A percentile compares a stretch with the other conserved stretches of the same genome.
phyloP scores from a whole-genome alignment of 108 stramenopile genomes.

The Licmophora abbreviata region DNA sequence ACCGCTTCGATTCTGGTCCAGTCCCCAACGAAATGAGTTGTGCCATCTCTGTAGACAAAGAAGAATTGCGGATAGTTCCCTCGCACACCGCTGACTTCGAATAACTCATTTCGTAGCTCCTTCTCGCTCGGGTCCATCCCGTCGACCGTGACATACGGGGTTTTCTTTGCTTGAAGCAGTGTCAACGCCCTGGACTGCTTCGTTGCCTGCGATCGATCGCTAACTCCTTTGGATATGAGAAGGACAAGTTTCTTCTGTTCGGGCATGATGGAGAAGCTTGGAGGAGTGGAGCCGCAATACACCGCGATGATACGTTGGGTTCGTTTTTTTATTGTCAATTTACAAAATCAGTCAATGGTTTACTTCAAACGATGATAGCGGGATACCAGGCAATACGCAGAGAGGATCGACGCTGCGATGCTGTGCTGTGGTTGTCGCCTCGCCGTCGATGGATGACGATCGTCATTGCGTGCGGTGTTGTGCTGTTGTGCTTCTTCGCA shows the following conservation, averaged over 20 bases:
- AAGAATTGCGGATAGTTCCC: constrained; percentile 83
- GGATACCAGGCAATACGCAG: too few relatives aligned
- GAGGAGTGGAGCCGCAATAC: too few relatives aligned
- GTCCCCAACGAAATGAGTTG: constrained; percentile 34
- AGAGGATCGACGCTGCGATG: too few relatives aligned
- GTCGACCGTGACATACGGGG: constrained; percentile 33
- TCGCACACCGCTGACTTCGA: constrained; percentile 48
- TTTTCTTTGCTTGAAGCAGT: constrained; percentile 14
- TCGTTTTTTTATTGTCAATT: too few relatives aligned
- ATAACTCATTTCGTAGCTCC: constrained; percentile 47
- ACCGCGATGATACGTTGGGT: too few relatives aligned
- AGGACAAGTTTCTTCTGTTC: constrained; percentile 7
- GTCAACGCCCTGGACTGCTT: constrained; percentile 13
- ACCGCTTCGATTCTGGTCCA: constrained; percentile 42
- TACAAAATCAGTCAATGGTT: too few relatives aligned
- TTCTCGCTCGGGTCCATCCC: constrained; percentile 34
- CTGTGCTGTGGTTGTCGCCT: too few relatives aligned
- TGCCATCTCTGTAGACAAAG: constrained; percentile 28
- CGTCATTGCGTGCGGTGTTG: too few relatives aligned
- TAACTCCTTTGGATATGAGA: constrained; percentile 14
- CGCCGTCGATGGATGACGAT: too few relatives aligned
- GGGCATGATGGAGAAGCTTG: too few relatives aligned
- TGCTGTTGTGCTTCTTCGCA: too few relatives aligned
- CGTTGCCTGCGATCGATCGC: constrained; percentile 11
- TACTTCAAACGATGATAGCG: too few relatives aligned